Evolutionary conservation across 495 filamentous ascomycete species (phyloP), one percentile per base, ranked within the genome.

Genomic region (Rhypophila decipiens): DNA sequence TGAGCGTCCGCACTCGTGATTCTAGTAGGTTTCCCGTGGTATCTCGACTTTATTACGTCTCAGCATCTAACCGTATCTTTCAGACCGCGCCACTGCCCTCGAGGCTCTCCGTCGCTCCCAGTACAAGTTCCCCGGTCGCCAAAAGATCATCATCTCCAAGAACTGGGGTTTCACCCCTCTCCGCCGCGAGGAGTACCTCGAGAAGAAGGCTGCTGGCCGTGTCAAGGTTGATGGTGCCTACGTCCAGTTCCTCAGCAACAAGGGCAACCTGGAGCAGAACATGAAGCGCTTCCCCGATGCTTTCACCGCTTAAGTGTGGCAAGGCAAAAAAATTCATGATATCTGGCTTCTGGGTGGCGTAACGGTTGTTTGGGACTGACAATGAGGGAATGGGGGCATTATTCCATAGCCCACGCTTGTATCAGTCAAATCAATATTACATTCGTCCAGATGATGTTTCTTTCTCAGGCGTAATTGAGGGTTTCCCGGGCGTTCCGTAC

Each of bases 91-190:
- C 50, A 81, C 82, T 62, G 93, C 93, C 72, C 89, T 98, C 69
- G 93, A 98, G 83, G 93, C 93, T 71, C 85, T 98, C 70, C 87
- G 93, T 69, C 87, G 93, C 68, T 91, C 88, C 53, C 93, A 95
- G 83, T 98, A 98, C 85, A 98, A 98, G 86, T 98, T 98, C 86
- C 93, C 93, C 53, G 93, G 93, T 72, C 90, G 93, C 74, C 93
- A 98, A 83, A 97, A 98, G 88, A 95, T 98, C 76, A 95, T 98
- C 66, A 84, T 96, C 74, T 89, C 84, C 78, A 98, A 98, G 86
- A 96, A 96, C 78, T 98, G 93, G 93, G 93, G 93, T 55, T 98
- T 97, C 86, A 98, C 93, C 48, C 87, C 87, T 66, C 87, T 98
- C 57, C 86, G 87, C 58, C 91, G 94, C 61, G 93, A 96, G 50